These are phyloP conservation scores for Hyaloscypha variabilis DNA, from an alignment of 495 filamentous ascomycete genomes.

Conservation along the genomic window DNA sequence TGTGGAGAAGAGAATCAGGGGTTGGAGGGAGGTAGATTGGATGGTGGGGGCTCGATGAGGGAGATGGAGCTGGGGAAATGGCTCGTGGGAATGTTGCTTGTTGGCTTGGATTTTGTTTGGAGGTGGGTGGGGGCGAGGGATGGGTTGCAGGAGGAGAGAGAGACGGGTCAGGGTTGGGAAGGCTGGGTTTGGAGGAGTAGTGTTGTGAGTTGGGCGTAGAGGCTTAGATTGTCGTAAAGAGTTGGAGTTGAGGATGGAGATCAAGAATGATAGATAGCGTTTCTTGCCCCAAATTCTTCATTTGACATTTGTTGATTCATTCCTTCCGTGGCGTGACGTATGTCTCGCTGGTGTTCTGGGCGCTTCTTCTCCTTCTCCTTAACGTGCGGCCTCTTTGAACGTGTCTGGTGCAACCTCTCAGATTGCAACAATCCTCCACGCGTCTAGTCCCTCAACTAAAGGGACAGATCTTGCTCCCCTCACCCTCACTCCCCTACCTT, in stretches of 20 bases:
- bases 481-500: neutral
- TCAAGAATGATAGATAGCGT: neutral
- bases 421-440: too few relatives aligned
- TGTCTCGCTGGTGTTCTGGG: too few relatives aligned
- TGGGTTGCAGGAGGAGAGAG: constrained; percentile 13
- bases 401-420: too few relatives aligned
- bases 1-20: neutral
- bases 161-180: constrained; percentile 12
- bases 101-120: constrained; percentile 18
- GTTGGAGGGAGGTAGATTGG: neutral
- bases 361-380: too few relatives aligned
- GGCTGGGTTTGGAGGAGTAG: constrained; percentile 24
- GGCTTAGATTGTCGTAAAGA: neutral
- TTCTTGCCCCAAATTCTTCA: too few relatives aligned
- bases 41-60: neutral
- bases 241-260: neutral
- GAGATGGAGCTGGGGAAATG: neutral
- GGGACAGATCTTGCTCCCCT: neutral
- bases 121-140: constrained; percentile 14
- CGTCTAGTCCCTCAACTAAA: too few relatives aligned
- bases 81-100: neutral
- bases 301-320: too few relatives aligned
- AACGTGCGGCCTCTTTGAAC: too few relatives aligned
- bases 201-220: neutral
- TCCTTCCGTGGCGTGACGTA: too few relatives aligned